These are phyloP conservation scores for Camellia lanceoleosa DNA, from an alignment of 148 eudicot genomes.

Conservation along the genomic window DNA sequence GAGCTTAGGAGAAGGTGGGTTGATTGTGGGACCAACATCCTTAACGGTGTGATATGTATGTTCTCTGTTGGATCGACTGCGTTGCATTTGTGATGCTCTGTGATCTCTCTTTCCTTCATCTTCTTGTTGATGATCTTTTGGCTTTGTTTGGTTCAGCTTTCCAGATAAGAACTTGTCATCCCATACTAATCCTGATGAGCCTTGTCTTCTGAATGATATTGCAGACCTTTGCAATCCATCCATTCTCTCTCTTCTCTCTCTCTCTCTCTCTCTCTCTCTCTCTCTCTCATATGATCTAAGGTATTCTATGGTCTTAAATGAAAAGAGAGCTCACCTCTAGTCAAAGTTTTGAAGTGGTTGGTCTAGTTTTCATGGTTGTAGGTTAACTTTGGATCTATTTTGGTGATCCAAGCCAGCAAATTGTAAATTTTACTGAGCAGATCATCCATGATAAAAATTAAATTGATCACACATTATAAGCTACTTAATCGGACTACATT, in stretches of 20 bases:
- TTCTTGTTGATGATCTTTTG: conserved; percentile 12
- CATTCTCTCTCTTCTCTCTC: conserved; percentile 24
- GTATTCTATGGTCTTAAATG: not conserved
- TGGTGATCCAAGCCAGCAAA: too few species aligned
- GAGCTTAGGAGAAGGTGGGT: conserved; percentile 71
- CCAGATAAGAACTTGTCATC: conserved; percentile 54
- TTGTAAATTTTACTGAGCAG: too few species aligned
- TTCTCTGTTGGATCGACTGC: conserved; percentile 35
- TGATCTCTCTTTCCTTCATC: not conserved
- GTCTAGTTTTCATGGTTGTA: too few species aligned
- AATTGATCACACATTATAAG: too few species aligned
- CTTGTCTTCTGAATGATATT: conserved; percentile 61
- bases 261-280: conserved; percentile 4
- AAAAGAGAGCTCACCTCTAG: not conserved
- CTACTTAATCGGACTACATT: too few species aligned
- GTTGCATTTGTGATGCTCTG: conserved; percentile 11
- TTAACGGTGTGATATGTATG: conserved; percentile 28
- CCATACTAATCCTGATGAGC: conserved; percentile 83
- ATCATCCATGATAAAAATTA: too few species aligned
- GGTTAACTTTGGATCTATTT: too few species aligned
- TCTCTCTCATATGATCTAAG: not conserved
- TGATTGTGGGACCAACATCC: conserved; percentile 41
- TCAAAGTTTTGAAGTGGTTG: too few species aligned
- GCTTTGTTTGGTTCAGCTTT: conserved; percentile 28
- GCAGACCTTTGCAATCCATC: conserved; percentile 67